phyloP scores from a whole-genome alignment of 805 yeast genomes.

The Schizosaccharomyces pombe region DNA sequence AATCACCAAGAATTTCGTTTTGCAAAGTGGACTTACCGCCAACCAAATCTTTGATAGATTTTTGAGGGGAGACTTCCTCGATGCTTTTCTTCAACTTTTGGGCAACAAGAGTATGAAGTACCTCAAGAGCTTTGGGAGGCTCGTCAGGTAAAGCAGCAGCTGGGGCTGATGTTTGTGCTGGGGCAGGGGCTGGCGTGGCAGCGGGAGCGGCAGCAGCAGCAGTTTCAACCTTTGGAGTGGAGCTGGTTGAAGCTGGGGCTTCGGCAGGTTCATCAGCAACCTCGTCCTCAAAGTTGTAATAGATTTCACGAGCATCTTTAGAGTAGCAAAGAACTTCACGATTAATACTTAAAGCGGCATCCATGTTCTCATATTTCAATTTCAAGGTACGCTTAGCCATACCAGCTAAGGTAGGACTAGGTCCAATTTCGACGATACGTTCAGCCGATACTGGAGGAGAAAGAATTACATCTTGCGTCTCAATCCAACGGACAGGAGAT shows the following conservation, averaged over 20 bases:
- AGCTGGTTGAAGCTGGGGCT: constrained; percentile 23
- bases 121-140: constrained; percentile 62
- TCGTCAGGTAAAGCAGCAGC: constrained; percentile 70
- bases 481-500: constrained; percentile 98
- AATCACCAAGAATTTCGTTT: constrained; percentile 93
- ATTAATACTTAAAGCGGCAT: constrained; percentile 78
- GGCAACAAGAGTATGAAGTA: constrained; percentile 77
- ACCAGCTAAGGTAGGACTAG: constrained; percentile 94
- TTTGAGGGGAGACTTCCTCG: constrained; percentile 64
- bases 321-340: constrained; percentile 91
- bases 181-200: constrained; percentile 31
- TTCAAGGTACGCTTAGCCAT: constrained; percentile 93
- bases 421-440: constrained; percentile 94
- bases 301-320: constrained; percentile 86
- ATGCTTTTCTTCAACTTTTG: constrained; percentile 83
- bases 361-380: constrained; percentile 91
- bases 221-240: constrained; percentile 34
- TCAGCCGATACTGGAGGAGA: constrained; percentile 61
- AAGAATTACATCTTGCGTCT: constrained; percentile 92
- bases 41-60: constrained; percentile 89
- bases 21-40: constrained; percentile 98
- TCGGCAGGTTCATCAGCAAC: constrained; percentile 17
- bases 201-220: constrained; percentile 37
- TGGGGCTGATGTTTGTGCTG: constrained; percentile 55
- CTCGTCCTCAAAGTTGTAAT: constrained; percentile 37